phyloP scores from a whole-genome alignment of 2,329 filamentous ascomycete species.

The Pseudomassariella vexata region DNA sequence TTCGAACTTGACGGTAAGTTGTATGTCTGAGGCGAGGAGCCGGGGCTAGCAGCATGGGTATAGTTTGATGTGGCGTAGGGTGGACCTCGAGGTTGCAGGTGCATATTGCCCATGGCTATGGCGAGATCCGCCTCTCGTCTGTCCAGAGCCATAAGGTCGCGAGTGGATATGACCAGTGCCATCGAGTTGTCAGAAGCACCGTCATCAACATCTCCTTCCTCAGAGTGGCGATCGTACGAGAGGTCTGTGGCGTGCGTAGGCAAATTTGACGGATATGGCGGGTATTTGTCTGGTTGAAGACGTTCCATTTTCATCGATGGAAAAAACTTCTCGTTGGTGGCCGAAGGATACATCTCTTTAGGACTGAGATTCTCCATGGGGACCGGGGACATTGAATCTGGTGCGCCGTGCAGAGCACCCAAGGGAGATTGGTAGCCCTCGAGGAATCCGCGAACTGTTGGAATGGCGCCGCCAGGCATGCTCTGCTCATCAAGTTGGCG shows the following conservation, averaged over 20 bases:
- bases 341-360: conserved; percentile 28
- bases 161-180: conserved; percentile 45
- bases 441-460: conserved; percentile 49
- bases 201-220: conserved; percentile 29
- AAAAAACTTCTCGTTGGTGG: conserved; percentile 35
- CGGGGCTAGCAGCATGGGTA: conserved; percentile 22
- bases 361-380: conserved; percentile 17
- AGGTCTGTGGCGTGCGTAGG: conserved; percentile 15
- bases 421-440: conserved; percentile 27
- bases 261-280: conserved; percentile 11
- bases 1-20: conserved; percentile 28
- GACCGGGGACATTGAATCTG: conserved; percentile 19
- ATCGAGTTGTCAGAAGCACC: conserved; percentile 28
- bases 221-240: conserved; percentile 29
- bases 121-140: conserved; percentile 32
- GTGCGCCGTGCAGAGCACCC: conserved; percentile 20
- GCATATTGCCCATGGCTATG: conserved; percentile 33
- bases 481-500: conserved; percentile 50
- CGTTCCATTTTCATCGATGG: conserved; percentile 32
- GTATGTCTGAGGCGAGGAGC: conserved; percentile 23
- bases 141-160: conserved; percentile 45
- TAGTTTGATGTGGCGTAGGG: conserved; percentile 22
- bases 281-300: conserved; percentile 25
- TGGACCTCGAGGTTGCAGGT: conserved; percentile 27
- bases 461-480: conserved; percentile 36